These are phyloP conservation scores for Oryza meridionalis DNA, from an alignment of 176 grass and related monocot species.

Conservation along the genomic window DNA sequence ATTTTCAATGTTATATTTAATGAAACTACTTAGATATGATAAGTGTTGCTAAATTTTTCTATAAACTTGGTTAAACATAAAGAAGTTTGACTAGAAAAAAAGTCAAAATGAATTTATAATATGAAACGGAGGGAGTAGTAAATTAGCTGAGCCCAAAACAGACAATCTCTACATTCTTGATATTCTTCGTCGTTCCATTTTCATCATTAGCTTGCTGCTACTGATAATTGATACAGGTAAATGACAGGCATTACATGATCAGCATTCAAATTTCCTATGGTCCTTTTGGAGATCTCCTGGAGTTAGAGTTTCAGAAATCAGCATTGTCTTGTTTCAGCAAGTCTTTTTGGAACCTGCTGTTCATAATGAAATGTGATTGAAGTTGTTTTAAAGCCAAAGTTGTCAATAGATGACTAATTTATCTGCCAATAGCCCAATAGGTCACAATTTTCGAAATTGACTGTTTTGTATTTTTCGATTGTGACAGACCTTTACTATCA, in stretches of 20 bases:
- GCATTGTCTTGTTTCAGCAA: background rate
- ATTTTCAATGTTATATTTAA: background rate
- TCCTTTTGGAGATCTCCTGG: background rate
- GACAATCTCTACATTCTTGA: background rate
- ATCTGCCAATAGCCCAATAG: background rate
- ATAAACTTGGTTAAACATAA: no score
- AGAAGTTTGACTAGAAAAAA: no score
- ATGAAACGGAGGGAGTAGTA: no score
- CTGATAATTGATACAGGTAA: conserved; percentile 39
- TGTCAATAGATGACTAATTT: background rate
- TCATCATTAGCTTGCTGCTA: background rate
- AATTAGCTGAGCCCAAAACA: background rate
- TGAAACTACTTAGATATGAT: background rate
- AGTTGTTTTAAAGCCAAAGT: conserved; percentile 9
- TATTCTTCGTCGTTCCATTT: background rate
- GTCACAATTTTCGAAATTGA: background rate
- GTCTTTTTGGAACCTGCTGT: background rate
- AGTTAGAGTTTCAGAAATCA: background rate
- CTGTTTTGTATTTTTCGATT: background rate
- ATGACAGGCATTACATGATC: background rate
- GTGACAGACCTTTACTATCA: background rate
- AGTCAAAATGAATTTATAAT: no score
- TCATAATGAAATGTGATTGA: background rate
- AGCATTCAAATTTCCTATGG: background rate
- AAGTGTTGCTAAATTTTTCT: no score